phyloP scores from a whole-genome alignment of 2,329 filamentous ascomycete genomes.

The Endoconidiophora polonica region DNA sequence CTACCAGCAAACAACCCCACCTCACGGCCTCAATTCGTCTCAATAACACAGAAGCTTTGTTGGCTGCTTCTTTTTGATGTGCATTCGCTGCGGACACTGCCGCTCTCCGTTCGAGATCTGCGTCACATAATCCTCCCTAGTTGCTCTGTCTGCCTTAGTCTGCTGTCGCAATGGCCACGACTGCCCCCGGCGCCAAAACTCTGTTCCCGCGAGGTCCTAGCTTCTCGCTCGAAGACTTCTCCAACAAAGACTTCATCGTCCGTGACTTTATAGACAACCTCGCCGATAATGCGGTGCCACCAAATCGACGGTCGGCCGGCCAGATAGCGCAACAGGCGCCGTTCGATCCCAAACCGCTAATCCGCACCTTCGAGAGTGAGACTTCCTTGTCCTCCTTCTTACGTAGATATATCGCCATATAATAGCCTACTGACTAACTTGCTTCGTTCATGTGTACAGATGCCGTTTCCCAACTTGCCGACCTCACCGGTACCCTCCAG shows the following conservation, averaged over 20 bases:
- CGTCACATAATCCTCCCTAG: not conserved
- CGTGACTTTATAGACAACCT: slow-evolving; percentile 93
- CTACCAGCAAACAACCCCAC: too few species aligned
- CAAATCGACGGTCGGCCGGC: slow-evolving; percentile 59
- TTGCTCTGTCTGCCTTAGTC: not conserved
- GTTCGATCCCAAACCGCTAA: slow-evolving; percentile 94
- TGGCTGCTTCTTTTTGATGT: too few species aligned
- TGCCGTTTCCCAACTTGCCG: slow-evolving; percentile 50
- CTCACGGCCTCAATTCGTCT: too few species aligned
- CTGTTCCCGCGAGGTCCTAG: slow-evolving; percentile 64
- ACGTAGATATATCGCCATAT: not conserved
- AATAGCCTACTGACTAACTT: slow-evolving; percentile 10
- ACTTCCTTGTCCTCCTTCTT: not conserved
- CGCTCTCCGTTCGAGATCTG: not conserved
- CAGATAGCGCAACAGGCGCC: slow-evolving; percentile 26
- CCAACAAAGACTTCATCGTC: slow-evolving; percentile 86
- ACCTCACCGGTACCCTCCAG: slow-evolving; percentile 69
- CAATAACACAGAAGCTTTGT: too few species aligned
- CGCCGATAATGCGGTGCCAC: slow-evolving; percentile 67
- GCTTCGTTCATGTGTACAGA: slow-evolving; percentile 22
- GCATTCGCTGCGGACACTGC: too few species aligned
- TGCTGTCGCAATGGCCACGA: slow-evolving; percentile 25
- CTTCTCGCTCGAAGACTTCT: slow-evolving; percentile 80
- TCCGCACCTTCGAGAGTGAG: slow-evolving; percentile 76
- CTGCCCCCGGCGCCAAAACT: slow-evolving; percentile 37